Percentiles rank a stretch among this genome's conserved stretches.
Evolutionary conservation across 306 rosid genomes (phyloP).

Genomic region (Ochetophila trinervis): DNA sequence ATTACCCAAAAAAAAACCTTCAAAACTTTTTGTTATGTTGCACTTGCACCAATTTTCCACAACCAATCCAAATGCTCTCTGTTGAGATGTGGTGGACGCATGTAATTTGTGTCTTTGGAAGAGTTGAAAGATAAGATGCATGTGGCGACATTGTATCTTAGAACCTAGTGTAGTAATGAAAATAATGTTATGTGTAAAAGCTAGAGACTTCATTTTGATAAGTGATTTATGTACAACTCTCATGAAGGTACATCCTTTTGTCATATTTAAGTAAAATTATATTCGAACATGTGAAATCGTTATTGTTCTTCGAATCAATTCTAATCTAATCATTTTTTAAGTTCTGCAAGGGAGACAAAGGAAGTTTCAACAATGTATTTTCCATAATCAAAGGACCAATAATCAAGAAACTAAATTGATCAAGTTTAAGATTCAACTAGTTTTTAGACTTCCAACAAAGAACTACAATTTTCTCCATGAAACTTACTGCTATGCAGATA

Average conservation of each 20-base stretch:
- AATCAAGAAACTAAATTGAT: background rate
- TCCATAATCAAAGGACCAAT: too few species aligned
- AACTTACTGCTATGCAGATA: background rate
- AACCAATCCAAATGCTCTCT: background rate
- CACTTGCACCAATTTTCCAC: background rate
- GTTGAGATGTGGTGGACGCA: background rate
- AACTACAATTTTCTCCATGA: too few species aligned
- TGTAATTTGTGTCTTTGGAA: background rate
- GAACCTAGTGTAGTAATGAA: too few species aligned
- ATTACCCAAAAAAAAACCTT: too few species aligned
- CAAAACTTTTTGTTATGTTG: background rate
- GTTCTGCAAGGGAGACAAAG: too few species aligned
- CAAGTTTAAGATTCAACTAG: background rate
- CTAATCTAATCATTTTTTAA: background rate
- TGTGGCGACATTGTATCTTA: too few species aligned
- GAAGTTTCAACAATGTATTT: too few species aligned
- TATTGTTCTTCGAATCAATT: background rate
- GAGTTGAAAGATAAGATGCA: background rate
- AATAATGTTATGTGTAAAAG: too few species aligned
- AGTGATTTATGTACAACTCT: too few species aligned
- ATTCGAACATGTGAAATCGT: background rate
- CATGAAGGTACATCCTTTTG: too few species aligned
- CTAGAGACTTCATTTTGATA: too few species aligned
- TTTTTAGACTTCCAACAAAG: background rate
- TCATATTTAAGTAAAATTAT: too few species aligned